Evolutionary conservation across 257 asterid genomes (phyloP).

Genomic region (Paraleonurus japonicus): DNA sequence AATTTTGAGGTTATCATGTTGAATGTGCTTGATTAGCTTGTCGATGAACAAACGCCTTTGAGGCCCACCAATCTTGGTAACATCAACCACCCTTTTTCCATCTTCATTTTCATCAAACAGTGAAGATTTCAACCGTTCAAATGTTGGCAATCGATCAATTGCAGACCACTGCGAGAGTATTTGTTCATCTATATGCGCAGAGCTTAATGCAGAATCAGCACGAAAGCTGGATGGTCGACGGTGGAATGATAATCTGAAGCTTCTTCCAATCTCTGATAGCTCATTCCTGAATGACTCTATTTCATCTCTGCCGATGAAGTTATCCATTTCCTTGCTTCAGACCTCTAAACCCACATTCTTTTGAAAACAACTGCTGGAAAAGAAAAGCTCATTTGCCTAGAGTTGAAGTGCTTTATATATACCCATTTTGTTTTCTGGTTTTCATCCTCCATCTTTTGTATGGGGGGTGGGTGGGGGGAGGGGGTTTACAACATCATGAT

Average conservation of each 20-base stretch:
- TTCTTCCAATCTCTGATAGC: slow-evolving; percentile 37
- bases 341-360: no score
- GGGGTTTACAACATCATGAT: slow-evolving; percentile 7
- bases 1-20: slow-evolving; percentile 44
- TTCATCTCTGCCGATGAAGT: slow-evolving; percentile 35
- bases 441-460: neutral
- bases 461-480: neutral
- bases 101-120: slow-evolving; percentile 31
- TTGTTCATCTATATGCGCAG: slow-evolving; percentile 34
- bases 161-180: slow-evolving; percentile 37
- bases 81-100: slow-evolving; percentile 37
- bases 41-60: slow-evolving; percentile 44
- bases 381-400: neutral
- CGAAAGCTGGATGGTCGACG: neutral
- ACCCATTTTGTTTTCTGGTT: neutral
- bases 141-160: slow-evolving; percentile 46
- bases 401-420: neutral
- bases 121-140: slow-evolving; percentile 42
- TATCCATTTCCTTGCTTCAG: slow-evolving; percentile 28
- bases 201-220: slow-evolving; percentile 18
- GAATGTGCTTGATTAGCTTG: slow-evolving; percentile 46
- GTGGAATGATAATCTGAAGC: slow-evolving; percentile 35
- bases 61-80: slow-evolving; percentile 43
- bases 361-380: neutral
- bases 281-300: no score